A percentile compares a stretch with the other conserved stretches of the same genome.
phyloP scores from a whole-genome alignment of 192 early-diverging fungal species.

The Backusella parvicylindrica region DNA sequence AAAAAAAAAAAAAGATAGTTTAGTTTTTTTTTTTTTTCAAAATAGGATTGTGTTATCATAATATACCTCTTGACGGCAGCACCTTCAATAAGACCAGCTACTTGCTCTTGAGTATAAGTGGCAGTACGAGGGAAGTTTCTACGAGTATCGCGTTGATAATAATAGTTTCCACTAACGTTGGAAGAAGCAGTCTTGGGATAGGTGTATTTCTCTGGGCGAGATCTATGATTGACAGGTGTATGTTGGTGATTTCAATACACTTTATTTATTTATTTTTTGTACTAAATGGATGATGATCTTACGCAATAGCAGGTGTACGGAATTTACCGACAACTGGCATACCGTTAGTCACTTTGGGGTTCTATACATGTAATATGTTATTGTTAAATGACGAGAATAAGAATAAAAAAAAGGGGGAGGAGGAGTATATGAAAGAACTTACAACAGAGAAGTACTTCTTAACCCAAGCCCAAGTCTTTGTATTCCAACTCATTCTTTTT shows the following conservation, averaged over 20 bases:
- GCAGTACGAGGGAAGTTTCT: conserved; percentile 88
- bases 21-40: background rate
- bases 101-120: conserved; percentile 75
- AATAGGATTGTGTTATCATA: background rate
- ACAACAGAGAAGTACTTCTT: conserved; percentile 47
- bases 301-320: conserved; percentile 66
- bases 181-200: conserved; percentile 53
- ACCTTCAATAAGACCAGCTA: conserved; percentile 60
- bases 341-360: conserved; percentile 60
- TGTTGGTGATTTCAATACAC: background rate
- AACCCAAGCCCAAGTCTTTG: conserved; percentile 39
- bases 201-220: conserved; percentile 50
- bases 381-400: background rate
- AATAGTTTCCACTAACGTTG: conserved; percentile 79
- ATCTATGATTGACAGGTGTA: conserved; percentile 22
- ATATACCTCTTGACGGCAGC: conserved; percentile 28
- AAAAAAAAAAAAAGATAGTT: too few species aligned
- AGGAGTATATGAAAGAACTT: too few species aligned
- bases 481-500: conserved; percentile 27
- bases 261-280: background rate
- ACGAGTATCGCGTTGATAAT: conserved; percentile 87
- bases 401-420: background rate
- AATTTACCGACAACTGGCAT: conserved; percentile 65
- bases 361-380: conserved; percentile 39
- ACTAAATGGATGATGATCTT: conserved; percentile 10